A percentile compares a stretch with the other conserved stretches of the same genome.
Evolutionary conservation across 306 rosid species (phyloP).

Genomic region (Sicyos baderoa): DNA sequence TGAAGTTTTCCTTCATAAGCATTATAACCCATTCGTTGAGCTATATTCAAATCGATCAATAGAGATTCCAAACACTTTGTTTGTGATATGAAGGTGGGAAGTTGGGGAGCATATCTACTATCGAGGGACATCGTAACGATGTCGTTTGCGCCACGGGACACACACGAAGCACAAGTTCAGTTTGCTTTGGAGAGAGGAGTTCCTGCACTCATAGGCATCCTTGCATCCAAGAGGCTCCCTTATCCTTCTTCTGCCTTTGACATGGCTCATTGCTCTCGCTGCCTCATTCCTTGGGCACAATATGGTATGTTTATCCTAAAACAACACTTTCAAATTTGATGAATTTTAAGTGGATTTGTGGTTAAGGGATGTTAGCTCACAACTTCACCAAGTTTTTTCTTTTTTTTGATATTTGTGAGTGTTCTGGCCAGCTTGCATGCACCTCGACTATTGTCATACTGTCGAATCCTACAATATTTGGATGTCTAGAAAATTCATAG

Average conservation of each 20-base stretch:
- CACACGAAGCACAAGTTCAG: slow-evolving; percentile 71
- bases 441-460: too few species aligned
- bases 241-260: slow-evolving; percentile 58
- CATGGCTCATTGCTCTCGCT: slow-evolving; percentile 72
- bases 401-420: too few species aligned
- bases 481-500: too few species aligned
- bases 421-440: too few species aligned
- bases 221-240: slow-evolving; percentile 58
- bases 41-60: too few species aligned
- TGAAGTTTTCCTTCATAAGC: too few species aligned
- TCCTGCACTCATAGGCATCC: slow-evolving; percentile 54
- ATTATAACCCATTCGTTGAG: too few species aligned
- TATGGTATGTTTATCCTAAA: slow-evolving; percentile 13
- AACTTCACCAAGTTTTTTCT: too few species aligned
- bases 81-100: slow-evolving; percentile 39
- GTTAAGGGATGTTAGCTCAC: too few species aligned
- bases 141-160: slow-evolving; percentile 67
- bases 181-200: slow-evolving; percentile 70
- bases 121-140: slow-evolving; percentile 41
- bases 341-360: too few species aligned
- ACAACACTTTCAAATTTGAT: too few species aligned
- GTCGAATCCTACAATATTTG: too few species aligned
- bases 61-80: not conserved
- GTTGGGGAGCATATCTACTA: slow-evolving; percentile 66
- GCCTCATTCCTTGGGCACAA: slow-evolving; percentile 58